Evolutionary conservation across 345 rosid genomes (phyloP).

Genomic region (Aurinia saxatilis): DNA sequence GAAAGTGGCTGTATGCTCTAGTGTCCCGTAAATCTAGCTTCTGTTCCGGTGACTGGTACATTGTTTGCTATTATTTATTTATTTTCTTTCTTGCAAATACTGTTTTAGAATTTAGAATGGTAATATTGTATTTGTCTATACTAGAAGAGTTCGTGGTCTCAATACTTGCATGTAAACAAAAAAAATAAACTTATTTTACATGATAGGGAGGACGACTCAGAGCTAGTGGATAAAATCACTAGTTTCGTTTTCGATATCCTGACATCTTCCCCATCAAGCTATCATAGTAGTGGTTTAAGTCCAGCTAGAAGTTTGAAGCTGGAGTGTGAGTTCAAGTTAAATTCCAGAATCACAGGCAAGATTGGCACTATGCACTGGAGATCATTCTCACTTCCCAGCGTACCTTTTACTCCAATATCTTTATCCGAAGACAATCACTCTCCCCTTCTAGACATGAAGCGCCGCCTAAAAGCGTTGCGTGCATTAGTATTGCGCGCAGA

Average conservation of each 20-base stretch:
- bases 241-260: not conserved
- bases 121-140: too few relatives aligned
- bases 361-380: too few relatives aligned
- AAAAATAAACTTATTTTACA: too few relatives aligned
- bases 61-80: too few relatives aligned
- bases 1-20: not conserved
- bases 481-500: not conserved
- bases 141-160: too few relatives aligned
- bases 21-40: not conserved
- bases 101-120: not conserved
- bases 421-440: too few relatives aligned
- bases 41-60: not conserved
- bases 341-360: not conserved
- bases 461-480: not conserved
- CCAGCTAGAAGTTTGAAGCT: not conserved
- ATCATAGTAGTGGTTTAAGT: not conserved
- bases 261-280: not conserved
- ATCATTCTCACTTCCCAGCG: too few relatives aligned
- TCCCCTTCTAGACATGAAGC: not conserved
- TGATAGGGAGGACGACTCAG: not conserved
- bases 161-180: too few relatives aligned
- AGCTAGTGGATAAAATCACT: not conserved
- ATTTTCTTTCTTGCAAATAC: not conserved
- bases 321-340: too few relatives aligned
- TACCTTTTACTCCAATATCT: too few relatives aligned